These are phyloP conservation scores for Cercospora zeae-maydis DNA, from an alignment of 2,329 filamentous ascomycete species.

Conservation along the genomic window DNA sequence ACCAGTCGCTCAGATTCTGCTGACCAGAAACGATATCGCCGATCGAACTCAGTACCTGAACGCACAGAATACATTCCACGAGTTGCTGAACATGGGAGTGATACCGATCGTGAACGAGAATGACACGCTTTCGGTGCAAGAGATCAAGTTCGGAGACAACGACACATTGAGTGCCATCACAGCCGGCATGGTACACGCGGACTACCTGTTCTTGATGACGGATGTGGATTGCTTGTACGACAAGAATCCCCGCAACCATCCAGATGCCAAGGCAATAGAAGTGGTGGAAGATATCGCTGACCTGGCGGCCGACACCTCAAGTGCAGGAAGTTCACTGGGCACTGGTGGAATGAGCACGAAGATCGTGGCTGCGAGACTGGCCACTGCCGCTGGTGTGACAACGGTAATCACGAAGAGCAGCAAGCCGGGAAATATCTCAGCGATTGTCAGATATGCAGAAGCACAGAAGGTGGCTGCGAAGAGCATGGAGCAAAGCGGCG, in stretches of 20 bases:
- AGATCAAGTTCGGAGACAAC: slow-evolving; percentile 99
- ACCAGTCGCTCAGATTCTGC: slow-evolving; percentile 87
- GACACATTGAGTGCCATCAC: slow-evolving; percentile 96
- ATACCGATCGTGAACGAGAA: slow-evolving; percentile 99
- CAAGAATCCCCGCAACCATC: slow-evolving; percentile 82
- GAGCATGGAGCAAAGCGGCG: slow-evolving; percentile 29
- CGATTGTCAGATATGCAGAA: slow-evolving; percentile 80
- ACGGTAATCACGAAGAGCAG: slow-evolving; percentile 92
- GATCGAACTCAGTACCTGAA: slow-evolving; percentile 95
- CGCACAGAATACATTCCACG: slow-evolving; percentile 89
- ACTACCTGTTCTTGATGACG: slow-evolving; percentile 97
- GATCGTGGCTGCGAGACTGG: slow-evolving; percentile 86
- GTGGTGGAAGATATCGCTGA: slow-evolving; percentile 84
- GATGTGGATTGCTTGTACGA: slow-evolving; percentile 97
- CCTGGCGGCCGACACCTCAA: slow-evolving; percentile 84
- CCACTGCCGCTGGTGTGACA: slow-evolving; percentile 90
- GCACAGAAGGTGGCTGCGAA: slow-evolving; percentile 47
- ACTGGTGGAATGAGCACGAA: slow-evolving; percentile 98
- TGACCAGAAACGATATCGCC: slow-evolving; percentile 94
- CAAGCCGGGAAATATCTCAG: slow-evolving; percentile 85
- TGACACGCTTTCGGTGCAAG: slow-evolving; percentile 90
- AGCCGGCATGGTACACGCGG: slow-evolving; percentile 93
- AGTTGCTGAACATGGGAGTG: slow-evolving; percentile 88
- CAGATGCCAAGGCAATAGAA: slow-evolving; percentile 84
- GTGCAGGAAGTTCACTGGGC: slow-evolving; percentile 80